Evolutionary conservation across 148 eudicot species (phyloP), one percentile per base, ranked within the genome.

Genomic region (Chenopodium berlandieri): DNA sequence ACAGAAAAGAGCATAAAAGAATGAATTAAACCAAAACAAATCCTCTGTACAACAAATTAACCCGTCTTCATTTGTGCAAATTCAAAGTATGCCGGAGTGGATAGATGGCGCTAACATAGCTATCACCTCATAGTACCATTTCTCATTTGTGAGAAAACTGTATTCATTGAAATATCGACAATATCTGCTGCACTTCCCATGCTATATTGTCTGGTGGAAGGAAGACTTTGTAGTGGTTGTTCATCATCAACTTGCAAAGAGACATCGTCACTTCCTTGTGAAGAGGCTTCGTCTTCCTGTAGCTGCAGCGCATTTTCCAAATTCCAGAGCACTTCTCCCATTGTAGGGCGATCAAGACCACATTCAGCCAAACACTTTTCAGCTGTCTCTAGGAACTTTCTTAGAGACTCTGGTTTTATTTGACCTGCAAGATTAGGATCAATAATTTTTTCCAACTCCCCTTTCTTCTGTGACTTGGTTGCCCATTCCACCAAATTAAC

Each of bases 401-500:
- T 52, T 84, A 92, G 20, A 50, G 90, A 90, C 44, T 89, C 93
- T 1, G 85, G 84, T 52, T 85, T 89, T 17, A 88, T 76, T 60
- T 86, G 75, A 25, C 67, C 84, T 1, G 25, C 80, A 64, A 92
- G 83, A 75, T 46, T 71, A 11, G 87, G 89, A 17, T 92, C 95
- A 4, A 88, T 67, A 7, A 90, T 30, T 37, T 85, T 76, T 23
- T 84, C 91, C 46, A 85, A 19, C 56, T 85, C 81, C 64, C 89
- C 91, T 74, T n/a, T 81, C 71, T 68, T 81, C 64, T 73, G 84
- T 22, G 56, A 80, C 77, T 89, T 78, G 66, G 80, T 69, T n/a
- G 87, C 91, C 90, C 90, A 90, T 71, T 92, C 95, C 9, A 82
- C 83, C 77, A 92, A 83, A 78, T 86, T 90, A 58, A 90, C 91